Evolutionary conservation across 192 early-diverging fungal genomes (phyloP).

Genomic region (Coemansia reversa): DNA sequence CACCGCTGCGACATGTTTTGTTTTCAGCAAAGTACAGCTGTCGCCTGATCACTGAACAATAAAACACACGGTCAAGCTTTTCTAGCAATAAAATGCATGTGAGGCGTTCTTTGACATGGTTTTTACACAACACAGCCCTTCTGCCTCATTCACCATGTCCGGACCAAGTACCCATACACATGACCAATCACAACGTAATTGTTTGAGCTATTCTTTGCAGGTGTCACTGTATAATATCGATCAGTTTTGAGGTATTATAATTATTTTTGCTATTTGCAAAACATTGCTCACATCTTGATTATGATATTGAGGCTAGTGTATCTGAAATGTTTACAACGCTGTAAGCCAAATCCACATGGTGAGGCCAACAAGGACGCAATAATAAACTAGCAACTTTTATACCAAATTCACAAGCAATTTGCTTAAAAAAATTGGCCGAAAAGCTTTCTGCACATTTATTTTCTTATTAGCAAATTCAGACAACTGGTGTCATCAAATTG

Average conservation of each 20-base stretch:
- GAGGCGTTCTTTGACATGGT: not conserved
- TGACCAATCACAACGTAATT: not conserved
- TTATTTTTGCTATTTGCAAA: not conserved
- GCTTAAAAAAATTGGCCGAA: not conserved
- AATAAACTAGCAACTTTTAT: not conserved
- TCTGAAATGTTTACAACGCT: not conserved
- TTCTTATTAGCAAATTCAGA: not conserved
- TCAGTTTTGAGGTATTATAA: not conserved
- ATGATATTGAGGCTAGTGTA: not conserved
- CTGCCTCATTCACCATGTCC: not conserved
- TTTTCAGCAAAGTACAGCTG: not conserved
- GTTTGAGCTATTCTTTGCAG: not conserved
- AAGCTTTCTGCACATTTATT: not conserved
- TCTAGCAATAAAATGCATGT: not conserved
- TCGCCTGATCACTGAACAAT: not conserved
- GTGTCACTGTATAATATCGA: not conserved
- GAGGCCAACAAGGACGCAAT: not conserved
- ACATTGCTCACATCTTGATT: not conserved
- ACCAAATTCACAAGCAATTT: not conserved
- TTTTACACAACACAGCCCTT: not conserved
- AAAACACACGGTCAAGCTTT: not conserved
- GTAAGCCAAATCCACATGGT: not conserved
- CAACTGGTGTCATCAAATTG: not conserved
- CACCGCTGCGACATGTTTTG: not conserved
- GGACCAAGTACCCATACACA: not conserved